Evolutionary conservation across 768 basidiomycete genomes (phyloP).

Genomic region (Pisolithus orientalis): DNA sequence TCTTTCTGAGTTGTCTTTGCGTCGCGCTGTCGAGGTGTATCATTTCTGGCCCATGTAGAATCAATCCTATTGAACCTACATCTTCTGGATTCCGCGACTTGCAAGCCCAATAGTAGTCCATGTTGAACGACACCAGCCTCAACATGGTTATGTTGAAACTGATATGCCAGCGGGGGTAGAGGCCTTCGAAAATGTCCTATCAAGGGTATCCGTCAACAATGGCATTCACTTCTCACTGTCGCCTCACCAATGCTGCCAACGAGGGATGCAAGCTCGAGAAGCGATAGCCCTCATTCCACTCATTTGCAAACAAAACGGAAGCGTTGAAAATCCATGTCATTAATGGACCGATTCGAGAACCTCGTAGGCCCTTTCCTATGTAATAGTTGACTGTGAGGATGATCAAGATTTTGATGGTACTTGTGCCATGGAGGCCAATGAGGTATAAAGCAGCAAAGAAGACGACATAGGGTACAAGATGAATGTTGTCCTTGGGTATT

Average conservation of each 20-base stretch:
- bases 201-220: constrained; percentile 5
- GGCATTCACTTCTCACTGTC: not conserved
- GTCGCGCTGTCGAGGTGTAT: constrained; percentile 18
- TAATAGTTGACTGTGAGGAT: constrained; percentile 69
- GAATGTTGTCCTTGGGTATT: constrained; percentile 23
- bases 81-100: constrained; percentile 32
- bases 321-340: constrained; percentile 78
- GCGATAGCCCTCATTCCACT: constrained; percentile 66
- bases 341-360: constrained; percentile 41
- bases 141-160: constrained; percentile 96
- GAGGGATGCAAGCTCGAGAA: constrained; percentile 51
- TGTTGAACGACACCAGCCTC: constrained; percentile 84
- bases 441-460: constrained; percentile 61
- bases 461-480: constrained; percentile 53
- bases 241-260: constrained; percentile 57
- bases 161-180: constrained; percentile 90
- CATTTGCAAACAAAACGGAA: constrained; percentile 68
- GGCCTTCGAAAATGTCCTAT: constrained; percentile 63
- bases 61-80: constrained; percentile 27
- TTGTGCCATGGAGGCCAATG: constrained; percentile 72
- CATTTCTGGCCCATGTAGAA: constrained; percentile 1
- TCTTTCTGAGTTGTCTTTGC: constrained; percentile 48
- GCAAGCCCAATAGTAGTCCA: constrained; percentile 89
- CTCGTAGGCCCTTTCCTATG: constrained; percentile 43
- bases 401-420: constrained; percentile 65